Evolutionary conservation across 768 basidiomycete species (phyloP).

Genomic region (Tremella yokohamensis): DNA sequence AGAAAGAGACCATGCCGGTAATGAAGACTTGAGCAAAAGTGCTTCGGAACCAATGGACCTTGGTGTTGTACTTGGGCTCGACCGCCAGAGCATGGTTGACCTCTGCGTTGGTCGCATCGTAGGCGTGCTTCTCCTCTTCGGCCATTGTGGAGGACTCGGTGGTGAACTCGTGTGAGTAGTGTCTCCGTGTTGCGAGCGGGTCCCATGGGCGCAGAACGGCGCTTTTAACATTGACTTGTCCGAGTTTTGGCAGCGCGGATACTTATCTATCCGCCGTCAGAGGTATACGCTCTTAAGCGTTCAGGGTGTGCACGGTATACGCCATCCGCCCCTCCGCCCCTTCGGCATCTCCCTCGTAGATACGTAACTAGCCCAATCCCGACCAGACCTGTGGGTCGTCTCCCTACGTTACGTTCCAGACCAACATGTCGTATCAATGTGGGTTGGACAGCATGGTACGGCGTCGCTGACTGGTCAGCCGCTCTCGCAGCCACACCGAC

Average conservation of each 20-base stretch:
- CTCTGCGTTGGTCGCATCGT: not conserved
- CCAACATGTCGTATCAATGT: too few relatives aligned
- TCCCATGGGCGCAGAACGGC: not conserved
- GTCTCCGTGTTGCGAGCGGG: not conserved
- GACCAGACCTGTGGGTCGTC: too few relatives aligned
- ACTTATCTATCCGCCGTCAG: too few relatives aligned
- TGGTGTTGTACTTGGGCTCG: not conserved
- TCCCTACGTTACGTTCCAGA: too few relatives aligned
- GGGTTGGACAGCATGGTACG: too few relatives aligned
- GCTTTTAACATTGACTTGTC: too few relatives aligned
- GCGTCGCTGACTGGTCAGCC: not conserved
- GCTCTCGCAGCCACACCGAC: conserved; percentile 20
- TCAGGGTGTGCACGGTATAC: too few relatives aligned
- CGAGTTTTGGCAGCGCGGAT: too few relatives aligned
- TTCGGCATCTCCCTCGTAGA: too few relatives aligned
- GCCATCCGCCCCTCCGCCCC: too few relatives aligned
- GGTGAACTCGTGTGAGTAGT: conserved; percentile 1
- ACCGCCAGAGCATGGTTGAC: not conserved
- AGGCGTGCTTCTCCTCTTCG: not conserved
- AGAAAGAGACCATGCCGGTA: conserved; percentile 16
- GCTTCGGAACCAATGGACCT: conserved; percentile 17
- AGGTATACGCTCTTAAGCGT: too few relatives aligned
- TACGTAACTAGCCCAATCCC: too few relatives aligned
- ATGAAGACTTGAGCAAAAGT: conserved; percentile 15
- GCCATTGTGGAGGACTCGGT: not conserved